Evolutionary conservation across 176 grass and related monocot species (phyloP).

Genomic region (Carex cristatella): DNA sequence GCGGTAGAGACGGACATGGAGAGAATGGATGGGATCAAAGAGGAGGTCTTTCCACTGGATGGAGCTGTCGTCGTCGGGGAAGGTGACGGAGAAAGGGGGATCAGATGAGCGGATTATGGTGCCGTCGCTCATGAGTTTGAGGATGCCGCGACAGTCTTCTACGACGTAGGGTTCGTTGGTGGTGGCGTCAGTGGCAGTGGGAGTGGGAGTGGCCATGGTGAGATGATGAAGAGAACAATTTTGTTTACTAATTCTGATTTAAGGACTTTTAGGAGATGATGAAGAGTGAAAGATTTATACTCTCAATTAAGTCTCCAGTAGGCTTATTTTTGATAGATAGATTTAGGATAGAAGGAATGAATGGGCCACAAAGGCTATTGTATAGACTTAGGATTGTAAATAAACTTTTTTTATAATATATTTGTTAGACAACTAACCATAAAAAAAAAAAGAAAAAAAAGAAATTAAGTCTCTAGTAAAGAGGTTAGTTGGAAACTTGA

Average conservation of each 20-base stretch:
- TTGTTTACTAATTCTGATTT: background rate
- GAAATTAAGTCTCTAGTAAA: background rate
- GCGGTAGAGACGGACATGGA: constrained; percentile 11
- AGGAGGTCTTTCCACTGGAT: constrained; percentile 38
- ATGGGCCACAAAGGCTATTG: too few species aligned
- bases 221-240: background rate
- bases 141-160: constrained; percentile 19
- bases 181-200: background rate
- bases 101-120: constrained; percentile 20
- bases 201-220: background rate
- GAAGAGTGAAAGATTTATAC: background rate
- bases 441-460: too few species aligned
- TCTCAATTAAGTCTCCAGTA: too few species aligned
- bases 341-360: too few species aligned
- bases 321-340: too few species aligned
- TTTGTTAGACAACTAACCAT: too few species aligned
- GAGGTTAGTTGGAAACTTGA: background rate
- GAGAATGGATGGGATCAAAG: constrained; percentile 20
- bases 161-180: background rate
- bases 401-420: too few species aligned
- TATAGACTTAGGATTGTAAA: too few species aligned
- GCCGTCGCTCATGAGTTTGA: constrained; percentile 34
- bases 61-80: constrained; percentile 36
- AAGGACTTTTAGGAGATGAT: background rate
- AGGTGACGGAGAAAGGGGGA: background rate